Evolutionary conservation across 2,329 filamentous ascomycete species (phyloP), one percentile per base, ranked within the genome.

Genomic region (Pseudofabraea citricarpa): DNA sequence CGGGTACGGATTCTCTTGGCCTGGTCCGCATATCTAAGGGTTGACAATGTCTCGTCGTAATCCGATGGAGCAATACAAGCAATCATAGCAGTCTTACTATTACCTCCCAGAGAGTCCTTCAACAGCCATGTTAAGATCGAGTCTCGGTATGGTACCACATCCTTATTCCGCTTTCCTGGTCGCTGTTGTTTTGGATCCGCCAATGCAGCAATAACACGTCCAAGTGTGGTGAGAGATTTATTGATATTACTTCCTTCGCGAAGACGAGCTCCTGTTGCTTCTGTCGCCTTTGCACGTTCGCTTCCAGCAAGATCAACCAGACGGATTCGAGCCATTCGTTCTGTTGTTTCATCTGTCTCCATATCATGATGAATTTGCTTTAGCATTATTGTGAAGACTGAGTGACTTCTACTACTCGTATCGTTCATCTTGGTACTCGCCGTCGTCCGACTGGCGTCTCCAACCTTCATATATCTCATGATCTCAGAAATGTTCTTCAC

Each of bases 391-490:
- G 93, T 98, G 65, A 98, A 98, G 45, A 98, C 93, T 6, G 93
- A 90, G 61, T 98, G 93, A 51, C 90, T 95, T 63, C 93, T 87
- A 50, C 89, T 95, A 42, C 89, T 95, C 3, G 91, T 97, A 65
- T 98, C 93, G 67, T 98, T 98, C 93, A 98, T 98, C 70, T 96
- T 97, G 47, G 93, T 98, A 61, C 87, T 90, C 12, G 93, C 93
- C 16, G 81, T 85, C 0, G 93, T 97, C 37, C 93, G 83, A 45
- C 87, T 95, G 51, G 77, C 71, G 64, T 98, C 93, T 45, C 93
- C 93, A 58, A 83, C 79, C 57, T 85, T 87, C 90, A 98, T 96
- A 66, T 87, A 83, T 29, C 87, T 83, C 65, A 95, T 75, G 50
- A 98, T 89, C 63, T 98, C 93, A 40, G 78, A 71, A 58, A 93